Conservation (phyloP, 2,329 filamentous ascomycete genomes). For the Trichoderma sp. region DNA sequence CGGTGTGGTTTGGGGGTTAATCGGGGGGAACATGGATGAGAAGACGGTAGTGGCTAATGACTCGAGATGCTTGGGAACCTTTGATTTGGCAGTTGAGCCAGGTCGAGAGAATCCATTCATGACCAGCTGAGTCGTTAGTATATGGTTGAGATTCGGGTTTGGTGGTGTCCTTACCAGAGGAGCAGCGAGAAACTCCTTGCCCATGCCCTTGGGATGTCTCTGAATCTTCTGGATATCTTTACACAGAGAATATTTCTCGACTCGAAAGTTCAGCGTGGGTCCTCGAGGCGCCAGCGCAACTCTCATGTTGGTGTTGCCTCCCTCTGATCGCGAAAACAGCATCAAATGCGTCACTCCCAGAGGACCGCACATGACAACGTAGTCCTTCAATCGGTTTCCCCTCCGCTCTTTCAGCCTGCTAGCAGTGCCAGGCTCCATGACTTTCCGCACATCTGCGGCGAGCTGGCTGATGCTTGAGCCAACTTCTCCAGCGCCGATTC, state of each 20-base stretch:
- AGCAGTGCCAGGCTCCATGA: constrained; percentile 96
- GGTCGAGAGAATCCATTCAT: constrained; percentile 95
- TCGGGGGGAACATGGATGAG: constrained; percentile 93
- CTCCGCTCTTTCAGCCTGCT: constrained; percentile 85
- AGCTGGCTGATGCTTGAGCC: constrained; percentile 89
- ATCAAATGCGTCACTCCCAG: constrained; percentile 90
- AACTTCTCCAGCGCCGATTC: constrained; percentile 91
- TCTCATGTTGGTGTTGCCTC: constrained; percentile 89
- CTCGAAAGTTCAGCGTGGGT: constrained; percentile 89
- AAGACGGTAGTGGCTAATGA: constrained; percentile 91
- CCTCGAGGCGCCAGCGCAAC: constrained; percentile 85
- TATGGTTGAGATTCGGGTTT: background rate
- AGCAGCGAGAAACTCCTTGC: constrained; percentile 82
- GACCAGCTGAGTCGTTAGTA: constrained; percentile 63
- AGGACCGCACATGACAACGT: constrained; percentile 92
- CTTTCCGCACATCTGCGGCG: constrained; percentile 83
- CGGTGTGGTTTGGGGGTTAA: constrained; percentile 87
- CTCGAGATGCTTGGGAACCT: constrained; percentile 92
- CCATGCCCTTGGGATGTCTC: constrained; percentile 77
- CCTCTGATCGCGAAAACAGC: constrained; percentile 86
- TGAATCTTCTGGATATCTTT: constrained; percentile 86
- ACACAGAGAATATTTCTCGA: constrained; percentile 91
- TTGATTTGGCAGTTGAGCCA: constrained; percentile 58
- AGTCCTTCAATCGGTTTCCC: constrained; percentile 86
- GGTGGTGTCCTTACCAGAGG: constrained; percentile 62